Conservation (phyloP, 371 early-diverging fungal species). For the Dichotomocladium elegans region DNA sequence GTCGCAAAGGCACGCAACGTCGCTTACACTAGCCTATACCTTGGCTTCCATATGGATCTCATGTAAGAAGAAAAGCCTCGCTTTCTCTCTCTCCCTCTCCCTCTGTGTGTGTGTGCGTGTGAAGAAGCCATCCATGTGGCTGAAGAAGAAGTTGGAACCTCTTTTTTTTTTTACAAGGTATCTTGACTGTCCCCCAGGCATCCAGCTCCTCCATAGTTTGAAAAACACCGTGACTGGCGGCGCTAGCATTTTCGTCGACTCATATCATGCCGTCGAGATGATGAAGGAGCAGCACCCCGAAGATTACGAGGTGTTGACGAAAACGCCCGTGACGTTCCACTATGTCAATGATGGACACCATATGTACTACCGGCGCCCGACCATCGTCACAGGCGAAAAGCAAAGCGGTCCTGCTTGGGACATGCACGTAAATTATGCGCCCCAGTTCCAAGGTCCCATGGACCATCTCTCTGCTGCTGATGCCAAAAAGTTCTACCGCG, state of each 20-base stretch:
- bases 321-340: conserved; percentile 76
- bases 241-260: conserved; percentile 76
- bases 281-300: conserved; percentile 56
- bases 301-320: conserved; percentile 55
- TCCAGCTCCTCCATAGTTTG: conserved; percentile 81
- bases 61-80: conserved; percentile 57
- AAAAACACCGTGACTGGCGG: conserved; percentile 81
- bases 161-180: conserved; percentile 26
- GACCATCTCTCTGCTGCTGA: conserved; percentile 45
- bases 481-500: conserved; percentile 63
- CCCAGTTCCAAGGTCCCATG: conserved; percentile 88
- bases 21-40: conserved; percentile 80
- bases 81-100: no score
- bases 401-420: conserved; percentile 40
- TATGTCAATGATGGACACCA: conserved; percentile 80
- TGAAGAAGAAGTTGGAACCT: not conserved
- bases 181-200: conserved; percentile 79
- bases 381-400: conserved; percentile 52
- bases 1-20: conserved; percentile 80
- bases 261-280: conserved; percentile 63
- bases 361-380: conserved; percentile 68
- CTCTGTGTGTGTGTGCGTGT: no score
- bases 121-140: no score
- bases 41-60: conserved; percentile 92
- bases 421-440: conserved; percentile 75